These are phyloP conservation scores for Fonsecaea nubica DNA, from an alignment of 2,329 filamentous ascomycete species.

Conservation along the genomic window DNA sequence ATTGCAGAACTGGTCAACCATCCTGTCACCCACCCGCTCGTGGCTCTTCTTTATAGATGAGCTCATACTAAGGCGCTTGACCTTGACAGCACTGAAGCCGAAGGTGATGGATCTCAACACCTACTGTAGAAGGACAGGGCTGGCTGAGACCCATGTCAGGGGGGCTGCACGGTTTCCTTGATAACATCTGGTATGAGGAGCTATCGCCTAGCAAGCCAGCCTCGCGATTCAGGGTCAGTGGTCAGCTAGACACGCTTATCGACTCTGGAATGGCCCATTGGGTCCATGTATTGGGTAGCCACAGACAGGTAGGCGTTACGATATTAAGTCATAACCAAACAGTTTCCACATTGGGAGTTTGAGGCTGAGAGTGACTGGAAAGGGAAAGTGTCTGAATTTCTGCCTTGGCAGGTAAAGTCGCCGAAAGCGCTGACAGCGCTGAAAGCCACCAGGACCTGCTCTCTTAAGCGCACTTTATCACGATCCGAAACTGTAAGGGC, in stretches of 20 bases:
- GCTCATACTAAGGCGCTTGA: background rate
- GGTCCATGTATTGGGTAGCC: background rate
- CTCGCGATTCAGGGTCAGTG: background rate
- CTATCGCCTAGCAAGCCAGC: background rate
- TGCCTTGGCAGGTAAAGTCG: no score
- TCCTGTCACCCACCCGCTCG: background rate
- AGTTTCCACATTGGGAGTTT: background rate
- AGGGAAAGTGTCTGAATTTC: background rate
- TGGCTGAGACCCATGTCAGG: constrained; percentile 1
- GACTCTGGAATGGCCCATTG: background rate
- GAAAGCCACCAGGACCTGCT: background rate
- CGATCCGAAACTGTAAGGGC: no score
- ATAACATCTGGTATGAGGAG: background rate
- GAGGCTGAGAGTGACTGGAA: background rate
- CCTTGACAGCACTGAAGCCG: background rate
- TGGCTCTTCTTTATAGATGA: background rate
- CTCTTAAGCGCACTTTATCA: no score
- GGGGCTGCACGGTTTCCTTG: background rate
- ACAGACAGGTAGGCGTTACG: background rate
- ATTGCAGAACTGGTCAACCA: background rate
- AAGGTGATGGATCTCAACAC: background rate
- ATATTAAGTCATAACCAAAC: background rate
- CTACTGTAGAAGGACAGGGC: background rate
- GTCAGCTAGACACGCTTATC: background rate
- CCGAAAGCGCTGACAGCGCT: background rate